Base-by-base conservation (phyloP, 345 rosid species). In the Theobroma cacao region DNA sequence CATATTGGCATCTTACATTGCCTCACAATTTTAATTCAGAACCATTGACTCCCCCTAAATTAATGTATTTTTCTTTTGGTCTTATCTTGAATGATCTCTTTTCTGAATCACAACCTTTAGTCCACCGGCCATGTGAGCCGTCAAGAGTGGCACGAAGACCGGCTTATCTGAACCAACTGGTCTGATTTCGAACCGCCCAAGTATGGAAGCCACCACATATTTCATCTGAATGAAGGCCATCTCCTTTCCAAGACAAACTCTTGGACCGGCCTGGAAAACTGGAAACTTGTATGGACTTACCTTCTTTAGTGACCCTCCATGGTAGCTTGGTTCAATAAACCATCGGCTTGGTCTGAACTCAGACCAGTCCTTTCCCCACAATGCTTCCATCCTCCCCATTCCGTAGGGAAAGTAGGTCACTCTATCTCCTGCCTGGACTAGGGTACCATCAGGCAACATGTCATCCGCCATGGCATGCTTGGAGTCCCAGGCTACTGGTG, bases 331-430 rank as follows among this genome's bases (percentile, higher is more conserved):
- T 18, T 84, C 77, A 0, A 64, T 73, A 48, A 91, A 80, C 98
- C 98, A 92, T 20, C 97, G 82, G 66, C 79, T 79, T 6, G 96
- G 98, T 75, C 84, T 85, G 87, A 91, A 94, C 76, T 90, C 78
- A 58, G 68, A 64, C 83, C 91, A 72, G 65, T 92, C 91, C 77
- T 78, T 68, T 15, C 98, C 95, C 98, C 98, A 94, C 53, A 92
- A 66, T 41, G 85, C 84, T 45, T 94, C 93, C 93, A 91, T 90
- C 82, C 98, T 87, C 67, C 98, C 97, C 98, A 91, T 91, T 24
- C 97, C 98, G 55, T 92, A 94, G 0, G 94, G 97, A 63, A 92
- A 90, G 74, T 89, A 94, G 3, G 97, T 94, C 9, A 94, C 98
- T 62, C 98, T 88, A 56, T 92, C 95, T 53, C 98, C 98, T 0